Conservation (phyloP, 1,139 yeast species). For the Saccharomyces hybrid region DNA sequence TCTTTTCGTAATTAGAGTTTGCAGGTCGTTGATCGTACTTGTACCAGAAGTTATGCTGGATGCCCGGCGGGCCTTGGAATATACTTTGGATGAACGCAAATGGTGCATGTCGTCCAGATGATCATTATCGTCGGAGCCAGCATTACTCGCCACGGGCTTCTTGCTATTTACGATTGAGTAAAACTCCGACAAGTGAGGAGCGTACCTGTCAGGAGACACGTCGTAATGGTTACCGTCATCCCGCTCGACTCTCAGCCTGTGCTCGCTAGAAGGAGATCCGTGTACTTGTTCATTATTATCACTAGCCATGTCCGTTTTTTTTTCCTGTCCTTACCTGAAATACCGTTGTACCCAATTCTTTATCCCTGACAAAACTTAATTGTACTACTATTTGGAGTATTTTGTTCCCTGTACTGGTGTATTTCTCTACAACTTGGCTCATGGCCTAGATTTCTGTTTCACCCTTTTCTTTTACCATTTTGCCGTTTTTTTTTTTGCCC, state of each 20-base stretch:
- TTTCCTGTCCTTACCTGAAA: slow-evolving; percentile 3
- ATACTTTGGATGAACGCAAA: slow-evolving; percentile 2
- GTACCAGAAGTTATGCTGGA: slow-evolving; percentile 25
- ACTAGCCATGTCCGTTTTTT: not conserved
- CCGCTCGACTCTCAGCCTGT: not conserved
- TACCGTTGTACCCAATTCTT: not conserved
- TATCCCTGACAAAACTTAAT: not conserved
- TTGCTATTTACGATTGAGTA: slow-evolving; percentile 25
- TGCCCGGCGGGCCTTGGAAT: slow-evolving; percentile 11
- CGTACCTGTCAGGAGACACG: slow-evolving; percentile 23
- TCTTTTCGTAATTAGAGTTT: slow-evolving; percentile 49
- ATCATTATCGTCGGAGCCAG: slow-evolving; percentile 4
- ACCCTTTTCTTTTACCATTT: not conserved
- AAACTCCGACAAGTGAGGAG: slow-evolving; percentile 31
- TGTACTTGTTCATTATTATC: slow-evolving; percentile 1
- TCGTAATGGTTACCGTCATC: not conserved
- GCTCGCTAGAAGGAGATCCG: not conserved
- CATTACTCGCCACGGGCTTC: slow-evolving; percentile 5
- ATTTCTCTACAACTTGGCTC: not conserved
- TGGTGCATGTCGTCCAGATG: slow-evolving; percentile 2
- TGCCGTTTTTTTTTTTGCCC: not conserved
- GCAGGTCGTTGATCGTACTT: slow-evolving; percentile 40
- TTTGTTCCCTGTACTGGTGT: not conserved
- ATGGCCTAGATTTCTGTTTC: not conserved
- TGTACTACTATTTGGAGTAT: not conserved